phyloP scores from a whole-genome alignment of 306 rosid species.

The Fragaria ananassa region DNA sequence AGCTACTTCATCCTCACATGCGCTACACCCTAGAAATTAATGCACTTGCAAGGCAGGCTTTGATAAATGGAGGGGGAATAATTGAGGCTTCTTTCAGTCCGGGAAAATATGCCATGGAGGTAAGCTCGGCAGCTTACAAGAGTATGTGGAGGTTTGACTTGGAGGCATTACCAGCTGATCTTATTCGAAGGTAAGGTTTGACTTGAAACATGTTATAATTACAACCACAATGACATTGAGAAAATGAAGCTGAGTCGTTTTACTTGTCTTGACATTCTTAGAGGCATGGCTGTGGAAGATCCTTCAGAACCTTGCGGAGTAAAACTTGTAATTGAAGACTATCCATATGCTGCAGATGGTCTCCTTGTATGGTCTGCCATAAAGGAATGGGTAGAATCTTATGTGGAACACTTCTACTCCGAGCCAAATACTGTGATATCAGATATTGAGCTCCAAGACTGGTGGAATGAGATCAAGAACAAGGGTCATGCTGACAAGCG shows the following conservation, averaged over 20 bases:
- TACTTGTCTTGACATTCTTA: conserved; percentile 26
- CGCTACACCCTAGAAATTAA: conserved; percentile 92
- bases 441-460: conserved; percentile 74
- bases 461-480: conserved; percentile 87
- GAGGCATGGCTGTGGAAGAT: conserved; percentile 95
- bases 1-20: conserved; percentile 89
- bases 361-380: conserved; percentile 92
- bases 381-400: conserved; percentile 84
- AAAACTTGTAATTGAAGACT: conserved; percentile 81
- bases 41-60: conserved; percentile 79
- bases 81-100: conserved; percentile 90
- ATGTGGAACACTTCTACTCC: conserved; percentile 62
- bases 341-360: conserved; percentile 95
- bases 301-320: conserved; percentile 70
- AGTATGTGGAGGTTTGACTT: conserved; percentile 79
- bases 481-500: conserved; percentile 83
- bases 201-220: background rate
- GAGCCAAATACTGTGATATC: conserved; percentile 56
- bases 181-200: conserved; percentile 63
- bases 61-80: conserved; percentile 89
- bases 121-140: conserved; percentile 88
- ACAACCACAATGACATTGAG: background rate
- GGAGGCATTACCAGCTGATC: conserved; percentile 94
- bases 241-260: background rate
- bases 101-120: conserved; percentile 81